Base-by-base conservation (phyloP, 2,329 filamentous ascomycete species). In the Hypoxylon sp. region DNA sequence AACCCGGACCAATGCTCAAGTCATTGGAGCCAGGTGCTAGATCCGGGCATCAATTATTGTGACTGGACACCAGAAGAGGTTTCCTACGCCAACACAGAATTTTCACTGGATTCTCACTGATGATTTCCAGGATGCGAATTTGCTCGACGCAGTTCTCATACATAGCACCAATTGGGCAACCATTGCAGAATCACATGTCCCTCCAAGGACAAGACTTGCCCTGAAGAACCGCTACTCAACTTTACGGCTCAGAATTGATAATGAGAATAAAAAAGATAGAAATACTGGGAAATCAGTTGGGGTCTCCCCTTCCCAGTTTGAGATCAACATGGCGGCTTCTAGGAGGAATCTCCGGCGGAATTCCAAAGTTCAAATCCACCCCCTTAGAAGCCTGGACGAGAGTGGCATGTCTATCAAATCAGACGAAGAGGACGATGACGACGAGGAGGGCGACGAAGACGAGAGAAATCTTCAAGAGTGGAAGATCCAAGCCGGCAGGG, bases 131-230 rank as follows among this genome's bases (percentile, higher is more conserved):
- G 51, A 54, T 45, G 36, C 51, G 8, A 45, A 54, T 24, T 7
- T 54, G 9, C 51, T 54, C 30, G 38, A 54, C 16, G 51, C 51
- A 33, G 51, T 54, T 5, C 51, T 54, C 16, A 54, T 38, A 3
- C 51, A 54, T 33, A 45, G 51, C 18, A 54, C 51, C 2, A 54
- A 54, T 26, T 54, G 51, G 51, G 40, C 51, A 6, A 54, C 51
- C 12, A 54, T 54, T 6, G 38, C 51, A 30, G 38, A 26, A 7
- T 54, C 51, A 4, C 51, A 54, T 33, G 18, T 45, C 3, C 51
- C 51, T 33, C 51, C 18, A 2, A 54, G 51, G 18, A 54, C 51
- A 6, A 44, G 38, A 11, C 51, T 54, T 22, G 51, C 51, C 5
- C 38, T 54, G 4, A 54, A 54, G 24, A 54, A 54, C 12, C 51